These are phyloP conservation scores for Hericium rajendrae DNA, from an alignment of 768 basidiomycete species.

Conservation along the genomic window DNA sequence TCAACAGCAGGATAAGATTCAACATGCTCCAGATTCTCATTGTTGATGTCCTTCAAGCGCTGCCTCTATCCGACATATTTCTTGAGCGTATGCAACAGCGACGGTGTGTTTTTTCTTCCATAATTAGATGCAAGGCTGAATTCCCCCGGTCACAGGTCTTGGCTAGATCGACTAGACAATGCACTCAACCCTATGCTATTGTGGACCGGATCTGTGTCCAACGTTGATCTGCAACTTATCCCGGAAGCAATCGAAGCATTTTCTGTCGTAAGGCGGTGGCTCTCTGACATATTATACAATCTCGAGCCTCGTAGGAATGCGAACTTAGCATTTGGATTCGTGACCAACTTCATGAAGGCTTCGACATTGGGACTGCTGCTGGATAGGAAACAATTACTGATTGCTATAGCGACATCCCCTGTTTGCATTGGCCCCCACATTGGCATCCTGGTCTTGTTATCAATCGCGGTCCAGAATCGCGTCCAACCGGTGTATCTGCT, in stretches of 20 bases:
- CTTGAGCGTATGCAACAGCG: not conserved
- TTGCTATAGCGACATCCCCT: not conserved
- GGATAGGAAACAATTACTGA: not conserved
- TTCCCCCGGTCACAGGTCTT: not conserved
- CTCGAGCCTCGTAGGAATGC: not conserved
- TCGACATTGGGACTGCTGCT: not conserved
- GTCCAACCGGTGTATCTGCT: not conserved
- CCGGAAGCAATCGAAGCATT: not conserved
- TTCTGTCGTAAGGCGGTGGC: not conserved
- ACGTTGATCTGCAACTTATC: not conserved
- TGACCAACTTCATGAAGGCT: not conserved
- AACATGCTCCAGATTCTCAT: not conserved
- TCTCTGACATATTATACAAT: not conserved
- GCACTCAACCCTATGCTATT: not conserved
- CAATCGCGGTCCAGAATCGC: not conserved
- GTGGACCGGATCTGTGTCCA: not conserved
- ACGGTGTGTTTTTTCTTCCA: not conserved
- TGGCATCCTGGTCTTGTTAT: not conserved
- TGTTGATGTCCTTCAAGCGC: not conserved
- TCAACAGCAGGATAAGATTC: not conserved
- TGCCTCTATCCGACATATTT: not conserved
- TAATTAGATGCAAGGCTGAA: too few species aligned
- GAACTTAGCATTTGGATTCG: not conserved
- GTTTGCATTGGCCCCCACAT: not conserved
- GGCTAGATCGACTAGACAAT: not conserved